Evolutionary conservation across 139 green algal species (phyloP).

Genomic region (Chlorella vulgaris): DNA sequence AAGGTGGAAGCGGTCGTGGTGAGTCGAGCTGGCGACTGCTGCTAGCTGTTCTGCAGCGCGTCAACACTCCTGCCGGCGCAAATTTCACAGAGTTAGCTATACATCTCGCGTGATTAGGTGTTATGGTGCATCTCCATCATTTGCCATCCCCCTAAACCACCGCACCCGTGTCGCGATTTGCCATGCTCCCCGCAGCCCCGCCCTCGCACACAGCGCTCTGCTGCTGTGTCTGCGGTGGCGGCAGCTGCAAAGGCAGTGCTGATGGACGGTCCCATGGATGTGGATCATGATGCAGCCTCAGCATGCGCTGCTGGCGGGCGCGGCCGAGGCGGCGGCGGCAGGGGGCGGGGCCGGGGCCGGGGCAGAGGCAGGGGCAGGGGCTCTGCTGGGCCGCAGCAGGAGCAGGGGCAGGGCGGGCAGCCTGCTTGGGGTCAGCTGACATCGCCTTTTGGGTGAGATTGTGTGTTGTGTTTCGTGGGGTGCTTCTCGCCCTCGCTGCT

Average conservation of each 20-base stretch:
- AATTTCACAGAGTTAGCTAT: too few species aligned
- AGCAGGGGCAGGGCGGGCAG: background rate
- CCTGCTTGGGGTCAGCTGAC: too few species aligned
- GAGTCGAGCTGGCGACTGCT: background rate
- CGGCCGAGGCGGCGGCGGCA: background rate
- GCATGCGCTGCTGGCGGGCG: background rate
- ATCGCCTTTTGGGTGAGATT: too few species aligned
- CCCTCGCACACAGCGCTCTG: conserved; percentile 15
- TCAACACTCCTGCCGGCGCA: background rate
- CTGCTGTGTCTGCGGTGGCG: conserved; percentile 11
- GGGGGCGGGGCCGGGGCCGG: background rate
- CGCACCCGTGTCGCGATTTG: background rate
- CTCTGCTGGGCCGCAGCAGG: background rate
- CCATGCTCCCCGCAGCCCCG: conserved; percentile 2
- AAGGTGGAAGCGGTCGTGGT: background rate
- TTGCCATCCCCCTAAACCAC: background rate
- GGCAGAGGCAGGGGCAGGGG: background rate
- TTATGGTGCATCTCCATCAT: too few species aligned
- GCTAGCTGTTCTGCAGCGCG: background rate
- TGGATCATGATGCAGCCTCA: conserved; percentile 3
- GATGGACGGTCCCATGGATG: conserved; percentile 5
- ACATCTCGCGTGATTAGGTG: too few species aligned
- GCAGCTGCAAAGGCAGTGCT: conserved; percentile 18
- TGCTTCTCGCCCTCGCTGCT: too few species aligned
- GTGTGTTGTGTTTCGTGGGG: too few species aligned